Conservation (phyloP, 805 yeast genomes). For the Teunomyces barrocoloradensis region DNA sequence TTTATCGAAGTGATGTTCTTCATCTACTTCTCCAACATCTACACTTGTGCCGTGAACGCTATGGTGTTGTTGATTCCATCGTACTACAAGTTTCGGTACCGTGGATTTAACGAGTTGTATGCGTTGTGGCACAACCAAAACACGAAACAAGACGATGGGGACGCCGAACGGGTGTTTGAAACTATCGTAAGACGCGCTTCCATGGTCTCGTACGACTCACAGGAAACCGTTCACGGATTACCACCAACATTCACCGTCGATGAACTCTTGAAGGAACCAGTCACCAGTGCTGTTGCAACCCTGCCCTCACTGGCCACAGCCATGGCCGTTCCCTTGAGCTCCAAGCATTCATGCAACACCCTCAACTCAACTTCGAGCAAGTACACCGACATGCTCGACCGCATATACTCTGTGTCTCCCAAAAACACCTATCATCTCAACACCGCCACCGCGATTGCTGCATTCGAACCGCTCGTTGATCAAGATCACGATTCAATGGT, state of each 20-base stretch:
- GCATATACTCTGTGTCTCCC: conserved; percentile 40
- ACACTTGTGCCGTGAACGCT: neutral
- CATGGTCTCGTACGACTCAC: conserved; percentile 14
- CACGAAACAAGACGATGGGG: conserved; percentile 8
- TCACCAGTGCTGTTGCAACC: neutral
- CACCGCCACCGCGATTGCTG: conserved; percentile 24
- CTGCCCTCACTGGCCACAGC: conserved; percentile 4
- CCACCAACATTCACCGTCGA: conserved; percentile 13
- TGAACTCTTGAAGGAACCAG: neutral
- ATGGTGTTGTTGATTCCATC: neutral
- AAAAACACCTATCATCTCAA: conserved; percentile 37
- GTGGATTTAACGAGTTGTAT: conserved; percentile 15
- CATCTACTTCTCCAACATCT: conserved; percentile 8
- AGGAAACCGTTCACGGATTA: conserved; percentile 13
- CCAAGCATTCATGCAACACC: neutral
- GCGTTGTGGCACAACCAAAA: conserved; percentile 17
- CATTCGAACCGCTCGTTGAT: conserved; percentile 12
- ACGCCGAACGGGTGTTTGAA: conserved; percentile 8
- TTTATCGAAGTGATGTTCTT: conserved; percentile 9
- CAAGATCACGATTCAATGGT: conserved; percentile 7
- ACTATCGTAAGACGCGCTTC: conserved; percentile 12
- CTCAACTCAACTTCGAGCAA: neutral
- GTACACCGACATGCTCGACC: conserved; percentile 27
- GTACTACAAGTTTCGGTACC: conserved; percentile 11
- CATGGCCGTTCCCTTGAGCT: conserved; percentile 1